Evolutionary conservation across 345 rosid genomes (phyloP).

Genomic region (Camelina sativa): DNA sequence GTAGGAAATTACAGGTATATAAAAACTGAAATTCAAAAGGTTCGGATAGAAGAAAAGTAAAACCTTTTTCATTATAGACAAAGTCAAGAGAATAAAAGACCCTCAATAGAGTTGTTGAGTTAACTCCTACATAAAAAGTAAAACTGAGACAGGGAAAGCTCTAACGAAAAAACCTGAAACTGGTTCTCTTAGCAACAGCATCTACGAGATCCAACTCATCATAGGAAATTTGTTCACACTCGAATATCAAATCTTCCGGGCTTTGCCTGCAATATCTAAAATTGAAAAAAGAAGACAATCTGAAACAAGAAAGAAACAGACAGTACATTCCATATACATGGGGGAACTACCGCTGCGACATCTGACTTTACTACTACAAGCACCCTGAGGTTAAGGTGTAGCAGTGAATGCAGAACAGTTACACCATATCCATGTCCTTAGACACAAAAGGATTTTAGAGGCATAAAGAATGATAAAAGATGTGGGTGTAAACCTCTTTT

Average conservation of each 20-base stretch:
- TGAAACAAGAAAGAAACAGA: constrained; percentile 29
- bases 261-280: constrained; percentile 44
- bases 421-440: constrained; percentile 31
- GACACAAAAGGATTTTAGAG: constrained; percentile 36
- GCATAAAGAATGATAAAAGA: constrained; percentile 20
- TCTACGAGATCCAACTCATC: constrained; percentile 34
- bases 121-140: neutral
- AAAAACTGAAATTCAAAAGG: neutral
- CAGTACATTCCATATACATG: constrained; percentile 38
- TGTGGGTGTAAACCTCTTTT: constrained; percentile 36
- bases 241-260: constrained; percentile 28
- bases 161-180: constrained; percentile 34
- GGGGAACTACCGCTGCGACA: constrained; percentile 22
- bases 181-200: constrained; percentile 32
- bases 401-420: constrained; percentile 23
- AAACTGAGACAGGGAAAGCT: constrained; percentile 13
- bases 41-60: neutral
- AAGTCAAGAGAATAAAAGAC: constrained; percentile 19
- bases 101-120: constrained; percentile 2
- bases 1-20: neutral
- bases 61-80: constrained; percentile 29
- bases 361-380: constrained; percentile 39
- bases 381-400: constrained; percentile 35
- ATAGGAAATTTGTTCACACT: constrained; percentile 17
- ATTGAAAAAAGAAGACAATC: constrained; percentile 30